Percentiles rank a stretch among this genome's conserved stretches.
Evolutionary conservation across 371 early-diverging fungal genomes (phyloP).

Genomic region (Smittium culicis): DNA sequence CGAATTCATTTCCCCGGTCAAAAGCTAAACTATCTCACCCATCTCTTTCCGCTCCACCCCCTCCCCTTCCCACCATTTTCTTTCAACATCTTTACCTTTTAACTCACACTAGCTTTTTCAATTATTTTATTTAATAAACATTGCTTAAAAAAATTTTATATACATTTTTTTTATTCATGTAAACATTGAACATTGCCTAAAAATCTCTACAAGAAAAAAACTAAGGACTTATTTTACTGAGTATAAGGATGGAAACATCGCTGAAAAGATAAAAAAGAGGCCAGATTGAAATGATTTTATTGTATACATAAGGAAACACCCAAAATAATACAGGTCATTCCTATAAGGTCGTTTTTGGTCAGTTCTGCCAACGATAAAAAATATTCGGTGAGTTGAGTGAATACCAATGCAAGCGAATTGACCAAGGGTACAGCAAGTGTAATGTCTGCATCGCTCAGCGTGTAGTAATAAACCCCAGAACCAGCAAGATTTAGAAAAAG

Average conservation of each 20-base stretch:
- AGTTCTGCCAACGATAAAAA: slow-evolving; percentile 62
- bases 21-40: no score
- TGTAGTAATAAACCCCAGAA: slow-evolving; percentile 78
- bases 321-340: slow-evolving; percentile 39
- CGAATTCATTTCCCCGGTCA: no score
- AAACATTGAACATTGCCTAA: no score
- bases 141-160: no score
- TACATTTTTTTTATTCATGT: no score
- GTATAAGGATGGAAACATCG: neutral
- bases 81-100: no score
- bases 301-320: slow-evolving; percentile 16
- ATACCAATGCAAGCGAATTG: slow-evolving; percentile 75
- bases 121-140: no score
- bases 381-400: slow-evolving; percentile 67
- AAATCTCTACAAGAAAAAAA: no score
- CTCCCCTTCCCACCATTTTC: no score
- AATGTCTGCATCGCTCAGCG: slow-evolving; percentile 69
- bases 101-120: no score
- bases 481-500: slow-evolving; percentile 75
- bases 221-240: no score
- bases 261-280: neutral
- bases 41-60: no score
- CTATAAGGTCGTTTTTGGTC: slow-evolving; percentile 34
- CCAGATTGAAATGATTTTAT: neutral
- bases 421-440: slow-evolving; percentile 87